phyloP scores from a whole-genome alignment of 2,329 filamentous ascomycete genomes.

The Fusarium sp. region DNA sequence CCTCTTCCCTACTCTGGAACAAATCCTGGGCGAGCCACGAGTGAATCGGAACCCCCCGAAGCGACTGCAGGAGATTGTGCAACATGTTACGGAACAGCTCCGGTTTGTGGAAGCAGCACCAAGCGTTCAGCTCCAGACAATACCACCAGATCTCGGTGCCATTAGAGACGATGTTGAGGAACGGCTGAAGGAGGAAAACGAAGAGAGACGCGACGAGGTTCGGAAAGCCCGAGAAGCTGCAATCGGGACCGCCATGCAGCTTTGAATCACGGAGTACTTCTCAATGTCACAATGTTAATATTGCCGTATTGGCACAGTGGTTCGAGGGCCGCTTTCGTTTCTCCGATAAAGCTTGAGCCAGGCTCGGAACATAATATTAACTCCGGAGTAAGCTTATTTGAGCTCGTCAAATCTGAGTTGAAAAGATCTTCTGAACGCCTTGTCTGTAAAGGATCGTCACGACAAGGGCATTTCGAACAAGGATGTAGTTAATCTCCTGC shows the following conservation, averaged over 20 bases:
- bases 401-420: background rate
- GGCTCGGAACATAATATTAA: background rate
- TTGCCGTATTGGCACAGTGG: constrained; percentile 1
- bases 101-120: constrained; percentile 86
- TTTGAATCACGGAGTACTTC: constrained; percentile 36
- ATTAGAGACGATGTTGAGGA: constrained; percentile 76
- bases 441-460: background rate
- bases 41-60: constrained; percentile 84
- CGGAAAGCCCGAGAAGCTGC: constrained; percentile 66
- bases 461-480: background rate
- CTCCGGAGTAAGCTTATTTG: background rate
- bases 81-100: constrained; percentile 84
- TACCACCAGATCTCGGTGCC: constrained; percentile 78
- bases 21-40: constrained; percentile 71
- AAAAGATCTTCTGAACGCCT: background rate
- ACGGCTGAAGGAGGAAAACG: constrained; percentile 69
- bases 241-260: constrained; percentile 66
- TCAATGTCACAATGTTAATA: background rate
- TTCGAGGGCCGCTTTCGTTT: background rate
- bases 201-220: constrained; percentile 64
- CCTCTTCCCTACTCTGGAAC: constrained; percentile 86
- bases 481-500: background rate
- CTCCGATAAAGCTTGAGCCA: constrained; percentile 6
- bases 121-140: constrained; percentile 83
- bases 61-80: constrained; percentile 78